Evolutionary conservation across 495 filamentous ascomycete genomes (phyloP), one percentile per base, ranked within the genome.

Genomic region (Hyphodiscus hymeniophilus): DNA sequence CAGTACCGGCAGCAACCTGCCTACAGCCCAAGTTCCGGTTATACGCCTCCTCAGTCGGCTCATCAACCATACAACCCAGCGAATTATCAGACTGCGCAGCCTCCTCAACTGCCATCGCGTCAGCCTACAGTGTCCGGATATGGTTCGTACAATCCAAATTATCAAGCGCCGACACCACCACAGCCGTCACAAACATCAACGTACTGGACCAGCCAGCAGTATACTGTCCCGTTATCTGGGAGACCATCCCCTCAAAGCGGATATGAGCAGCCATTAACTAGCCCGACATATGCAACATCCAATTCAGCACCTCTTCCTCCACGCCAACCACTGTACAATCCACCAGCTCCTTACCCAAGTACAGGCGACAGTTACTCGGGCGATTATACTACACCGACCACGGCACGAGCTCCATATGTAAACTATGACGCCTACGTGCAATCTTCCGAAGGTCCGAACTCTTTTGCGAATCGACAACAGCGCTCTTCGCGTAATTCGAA

Each of bases 31-130:
- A 22, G 24, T 23, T 11, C 16, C 24, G 20, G 23, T 11, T 20
- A 15, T 7, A 12, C 16, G 22, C 40, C 38, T 16, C 17, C 65
- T 13, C n/a, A 44, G 20, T 40, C 43, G n/a, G 16, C 45, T 6
- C 74, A 80, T 56, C 81, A 81, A 57, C 80, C 81, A 13, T 89
- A 89, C 61, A 84, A 85, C 54, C 85, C 85, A 3, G 82, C 84
- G 15, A 76, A 80, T 18, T 88, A 82, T 51, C 75, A 79, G 38
- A 28, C 55, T 31, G 33, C 51, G 8, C 52, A 47, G 40, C 12
- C 31, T 17, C 11, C 43, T 18, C 17, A 32, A 60, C 51, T 50
- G 45, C 43, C 64, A 52, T 50, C 56, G 32, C 61, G 64, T 8
- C 55, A 61, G 16, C 40, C 51, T 21, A 60, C 60, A 8, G 54